phyloP scores from a whole-genome alignment of 2,329 filamentous ascomycete genomes.

The Conoideocrella luteorostrata region DNA sequence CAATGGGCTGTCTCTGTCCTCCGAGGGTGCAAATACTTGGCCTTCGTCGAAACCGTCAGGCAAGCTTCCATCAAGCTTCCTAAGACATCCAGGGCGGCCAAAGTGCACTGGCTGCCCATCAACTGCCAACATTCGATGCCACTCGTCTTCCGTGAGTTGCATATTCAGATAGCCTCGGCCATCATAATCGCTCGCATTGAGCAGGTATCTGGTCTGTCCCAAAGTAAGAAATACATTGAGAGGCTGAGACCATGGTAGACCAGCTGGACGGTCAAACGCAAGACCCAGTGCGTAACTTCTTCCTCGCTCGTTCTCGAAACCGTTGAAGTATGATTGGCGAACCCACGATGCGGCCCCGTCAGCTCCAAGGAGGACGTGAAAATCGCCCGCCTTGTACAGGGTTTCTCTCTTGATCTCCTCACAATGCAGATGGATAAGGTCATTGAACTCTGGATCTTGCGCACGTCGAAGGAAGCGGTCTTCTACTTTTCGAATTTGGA shows the following conservation, averaged over 20 bases:
- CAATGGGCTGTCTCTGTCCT: constrained; percentile 20
- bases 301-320: constrained; percentile 27
- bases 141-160: constrained; percentile 30
- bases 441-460: constrained; percentile 24
- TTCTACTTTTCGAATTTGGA: constrained; percentile 32
- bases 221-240: constrained; percentile 31
- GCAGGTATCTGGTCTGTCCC: constrained; percentile 28
- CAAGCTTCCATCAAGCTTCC: constrained; percentile 19
- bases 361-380: constrained; percentile 28
- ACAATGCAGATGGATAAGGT: constrained; percentile 25
- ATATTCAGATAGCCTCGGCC: constrained; percentile 29
- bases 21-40: constrained; percentile 27
- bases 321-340: constrained; percentile 24
- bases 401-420: constrained; percentile 23
- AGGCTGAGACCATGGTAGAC: constrained; percentile 27
- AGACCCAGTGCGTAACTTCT: constrained; percentile 28
- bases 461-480: constrained; percentile 27
- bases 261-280: constrained; percentile 25
- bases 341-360: constrained; percentile 32
- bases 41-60: constrained; percentile 23
- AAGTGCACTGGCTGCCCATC: constrained; percentile 27
- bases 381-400: constrained; percentile 25
- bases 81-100: constrained; percentile 24
- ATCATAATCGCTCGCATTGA: constrained; percentile 29
- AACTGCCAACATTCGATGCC: constrained; percentile 25